Evolutionary conservation across 768 basidiomycete genomes (phyloP), one percentile per base, ranked within the genome.

Genomic region (Serendipita sp.): DNA sequence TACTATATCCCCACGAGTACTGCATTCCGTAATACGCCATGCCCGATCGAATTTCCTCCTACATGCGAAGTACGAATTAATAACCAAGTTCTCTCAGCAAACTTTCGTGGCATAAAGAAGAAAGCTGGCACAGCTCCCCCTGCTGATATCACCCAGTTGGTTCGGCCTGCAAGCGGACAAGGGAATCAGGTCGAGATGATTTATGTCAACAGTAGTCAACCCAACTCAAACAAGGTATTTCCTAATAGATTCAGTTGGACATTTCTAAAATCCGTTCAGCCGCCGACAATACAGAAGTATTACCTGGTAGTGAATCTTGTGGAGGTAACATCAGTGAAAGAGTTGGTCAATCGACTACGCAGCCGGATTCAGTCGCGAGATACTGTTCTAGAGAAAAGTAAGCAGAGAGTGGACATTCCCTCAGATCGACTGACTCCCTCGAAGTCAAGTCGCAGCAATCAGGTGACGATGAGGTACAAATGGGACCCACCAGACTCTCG

Each of bases 71-170:
- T 94, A 62, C 86, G 90, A 70, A 82, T 94, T 44, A 95, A 96
- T 73, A 78, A 75, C 63, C 76, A 76, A 2, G 78, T 82, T 63
- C 75, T 95, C 34, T 76, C 76, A 18, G 89, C 86, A 43, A 93
- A 86, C 72, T 73, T 92, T 67, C 91, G 91, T 72, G 93, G 93
- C 3, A 75, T 95, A 71, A 96, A 96, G 80, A 96, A 96, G 78
- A 93, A 89, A 69, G 87, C 91, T 33, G 92, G 92, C 2, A 94
- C 90, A 46, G 89, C 91, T 1, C 91, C 92, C n/a, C 92, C 92
- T 3, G 85, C 91, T 1, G 86, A 92, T 71, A 72, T 84, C 62
- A 75, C 76, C 33, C 76, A 72, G 67, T 68, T 81, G 37, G 74
- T 75, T 44, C 75, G 77, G 67, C 75, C 76, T 65, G 72, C 77